Evolutionary conservation across 2,329 filamentous ascomycete species (phyloP).

Genomic region (Tolypocladium tropicale): DNA sequence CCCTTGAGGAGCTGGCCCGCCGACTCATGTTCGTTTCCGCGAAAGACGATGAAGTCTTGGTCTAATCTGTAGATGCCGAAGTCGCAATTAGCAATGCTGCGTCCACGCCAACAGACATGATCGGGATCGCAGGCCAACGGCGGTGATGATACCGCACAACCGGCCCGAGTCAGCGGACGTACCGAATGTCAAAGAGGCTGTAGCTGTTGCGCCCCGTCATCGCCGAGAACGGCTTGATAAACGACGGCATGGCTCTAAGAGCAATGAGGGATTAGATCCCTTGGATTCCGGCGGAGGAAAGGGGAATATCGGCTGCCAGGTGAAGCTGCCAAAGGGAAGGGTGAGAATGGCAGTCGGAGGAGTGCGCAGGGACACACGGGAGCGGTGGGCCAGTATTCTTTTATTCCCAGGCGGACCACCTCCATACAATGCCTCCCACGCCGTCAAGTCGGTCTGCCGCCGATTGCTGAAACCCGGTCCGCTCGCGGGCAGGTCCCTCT

Average conservation of each 20-base stretch:
- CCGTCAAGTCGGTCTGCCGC: neutral
- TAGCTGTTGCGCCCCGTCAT: conserved; percentile 40
- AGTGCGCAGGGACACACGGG: neutral
- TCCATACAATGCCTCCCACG: neutral
- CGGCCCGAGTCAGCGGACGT: conserved; percentile 12
- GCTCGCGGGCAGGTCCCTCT: neutral
- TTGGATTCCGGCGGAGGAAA: no score
- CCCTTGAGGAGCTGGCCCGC: conserved; percentile 67
- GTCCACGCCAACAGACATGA: neutral
- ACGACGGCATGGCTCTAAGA: conserved; percentile 39
- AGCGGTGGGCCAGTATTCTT: neutral
- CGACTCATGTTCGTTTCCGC: conserved; percentile 64
- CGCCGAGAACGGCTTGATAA: conserved; percentile 41
- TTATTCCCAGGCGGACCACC: neutral
- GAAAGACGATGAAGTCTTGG: conserved; percentile 69
- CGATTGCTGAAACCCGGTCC: neutral
- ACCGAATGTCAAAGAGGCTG: conserved; percentile 50
- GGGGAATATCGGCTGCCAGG: neutral
- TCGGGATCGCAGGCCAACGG: neutral
- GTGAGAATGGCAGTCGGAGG: neutral
- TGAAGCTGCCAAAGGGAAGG: neutral
- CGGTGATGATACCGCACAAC: neutral
- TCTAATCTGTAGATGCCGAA: conserved; percentile 46
- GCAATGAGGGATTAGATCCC: neutral
- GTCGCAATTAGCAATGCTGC: neutral